Evolutionary conservation across 148 eudicot genomes (phyloP).

Genomic region (Vaccinium macrocarpon): DNA sequence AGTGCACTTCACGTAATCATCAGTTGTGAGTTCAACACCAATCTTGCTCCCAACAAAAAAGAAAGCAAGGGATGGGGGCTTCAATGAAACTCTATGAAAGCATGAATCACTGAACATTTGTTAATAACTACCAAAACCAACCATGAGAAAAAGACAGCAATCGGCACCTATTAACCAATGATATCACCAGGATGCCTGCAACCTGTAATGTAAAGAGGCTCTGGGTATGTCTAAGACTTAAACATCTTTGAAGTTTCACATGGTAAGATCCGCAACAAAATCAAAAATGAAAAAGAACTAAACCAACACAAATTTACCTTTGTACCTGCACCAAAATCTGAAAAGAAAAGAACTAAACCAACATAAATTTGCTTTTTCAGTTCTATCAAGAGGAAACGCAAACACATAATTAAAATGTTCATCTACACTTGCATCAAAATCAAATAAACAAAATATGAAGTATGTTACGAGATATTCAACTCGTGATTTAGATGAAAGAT

Average conservation of each 20-base stretch:
- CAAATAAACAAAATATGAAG: not conserved
- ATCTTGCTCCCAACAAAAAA: not conserved
- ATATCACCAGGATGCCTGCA: not conserved
- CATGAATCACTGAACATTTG: not conserved
- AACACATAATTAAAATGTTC: not conserved
- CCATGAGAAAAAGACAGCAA: slow-evolving; percentile 1
- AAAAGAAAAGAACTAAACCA: not conserved
- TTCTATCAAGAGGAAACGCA: not conserved
- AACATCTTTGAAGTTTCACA: not conserved
- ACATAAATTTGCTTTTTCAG: not conserved
- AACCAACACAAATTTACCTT: not conserved
- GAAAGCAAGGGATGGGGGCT: not conserved
- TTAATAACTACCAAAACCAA: not conserved
- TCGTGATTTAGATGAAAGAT: not conserved
- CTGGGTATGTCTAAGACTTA: slow-evolving; percentile 7
- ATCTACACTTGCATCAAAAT: not conserved
- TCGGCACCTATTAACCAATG: not conserved
- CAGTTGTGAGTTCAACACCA: not conserved
- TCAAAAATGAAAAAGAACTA: not conserved
- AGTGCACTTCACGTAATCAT: not conserved
- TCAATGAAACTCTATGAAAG: slow-evolving; percentile 8
- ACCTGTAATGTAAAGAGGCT: not conserved
- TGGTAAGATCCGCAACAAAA: not conserved
- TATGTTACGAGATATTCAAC: not conserved
- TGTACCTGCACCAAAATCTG: not conserved